These are phyloP conservation scores for Kwoniella europaea DNA, from an alignment of 768 basidiomycete genomes.

Conservation along the genomic window DNA sequence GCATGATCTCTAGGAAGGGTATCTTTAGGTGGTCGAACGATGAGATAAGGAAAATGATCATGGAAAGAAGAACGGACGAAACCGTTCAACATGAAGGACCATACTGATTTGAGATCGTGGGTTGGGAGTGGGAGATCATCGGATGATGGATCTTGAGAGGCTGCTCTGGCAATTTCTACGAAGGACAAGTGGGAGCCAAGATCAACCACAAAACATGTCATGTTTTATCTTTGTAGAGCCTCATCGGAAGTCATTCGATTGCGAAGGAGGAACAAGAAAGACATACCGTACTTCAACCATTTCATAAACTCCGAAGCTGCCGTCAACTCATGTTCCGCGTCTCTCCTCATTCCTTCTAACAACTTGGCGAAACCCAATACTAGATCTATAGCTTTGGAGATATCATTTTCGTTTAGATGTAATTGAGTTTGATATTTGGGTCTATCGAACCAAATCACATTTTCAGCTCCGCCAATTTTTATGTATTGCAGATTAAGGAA, in stretches of 20 bases:
- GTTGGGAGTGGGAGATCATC: slow-evolving; percentile 32
- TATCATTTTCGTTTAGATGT: slow-evolving; percentile 2
- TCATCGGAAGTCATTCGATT: too few species aligned
- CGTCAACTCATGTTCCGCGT: slow-evolving; percentile 32
- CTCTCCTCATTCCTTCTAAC: slow-evolving; percentile 32
- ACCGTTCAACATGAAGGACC: slow-evolving; percentile 46
- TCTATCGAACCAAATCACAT: not conserved
- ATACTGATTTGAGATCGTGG: slow-evolving; percentile 45
- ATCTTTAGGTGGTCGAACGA: slow-evolving; percentile 19
- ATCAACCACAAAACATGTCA: too few species aligned
- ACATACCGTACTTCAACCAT: slow-evolving; percentile 52
- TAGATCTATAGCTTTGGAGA: slow-evolving; percentile 21
- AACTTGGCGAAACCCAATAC: slow-evolving; percentile 29
- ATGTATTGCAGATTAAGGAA: not conserved
- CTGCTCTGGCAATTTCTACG: slow-evolving; percentile 31
- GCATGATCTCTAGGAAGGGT: not conserved
- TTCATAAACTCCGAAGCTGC: slow-evolving; percentile 41
- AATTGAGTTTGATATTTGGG: slow-evolving; percentile 7
- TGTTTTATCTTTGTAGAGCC: too few species aligned
- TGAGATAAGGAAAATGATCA: slow-evolving; percentile 32
- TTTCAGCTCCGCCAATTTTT: slow-evolving; percentile 9
- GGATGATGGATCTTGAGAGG: slow-evolving; percentile 26
- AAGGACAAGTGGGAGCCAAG: not conserved
- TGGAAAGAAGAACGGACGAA: slow-evolving; percentile 39
- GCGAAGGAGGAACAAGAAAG: not conserved